These are phyloP conservation scores for Cichorium intybus DNA, from an alignment of 140 eudicot species.

Conservation along the genomic window DNA sequence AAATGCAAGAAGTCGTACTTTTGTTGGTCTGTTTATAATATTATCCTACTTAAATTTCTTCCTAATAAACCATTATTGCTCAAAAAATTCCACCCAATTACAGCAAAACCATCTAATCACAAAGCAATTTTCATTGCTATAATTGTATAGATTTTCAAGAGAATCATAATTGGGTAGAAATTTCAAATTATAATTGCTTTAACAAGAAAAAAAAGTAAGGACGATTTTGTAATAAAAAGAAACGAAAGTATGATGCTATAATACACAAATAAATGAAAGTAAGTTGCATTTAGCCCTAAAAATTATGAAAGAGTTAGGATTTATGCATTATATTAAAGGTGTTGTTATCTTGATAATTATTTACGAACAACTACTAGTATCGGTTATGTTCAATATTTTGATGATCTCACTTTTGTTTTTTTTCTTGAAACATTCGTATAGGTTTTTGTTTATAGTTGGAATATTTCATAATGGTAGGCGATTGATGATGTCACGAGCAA, in stretches of 20 bases:
- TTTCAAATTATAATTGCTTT: not conserved
- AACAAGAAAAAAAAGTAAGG: not conserved
- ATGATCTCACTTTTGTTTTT: constrained; percentile 10
- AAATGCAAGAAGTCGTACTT: not conserved
- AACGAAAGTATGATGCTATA: not conserved
- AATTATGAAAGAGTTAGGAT: constrained; percentile 3
- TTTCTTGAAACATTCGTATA: constrained; percentile 6
- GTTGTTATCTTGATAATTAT: not conserved
- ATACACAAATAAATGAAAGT: not conserved
- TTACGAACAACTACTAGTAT: not conserved
- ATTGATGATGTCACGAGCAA: constrained; percentile 10
- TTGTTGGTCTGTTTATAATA: not conserved
- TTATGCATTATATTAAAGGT: constrained; percentile 11
- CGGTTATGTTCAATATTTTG: constrained; percentile 11
- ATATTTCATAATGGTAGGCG: constrained; percentile 5
- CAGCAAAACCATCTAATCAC: not conserved
- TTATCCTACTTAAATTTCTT: not conserved
- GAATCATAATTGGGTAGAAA: not conserved
- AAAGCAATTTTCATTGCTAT: not conserved
- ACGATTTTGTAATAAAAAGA: not conserved
- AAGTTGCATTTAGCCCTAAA: not conserved
- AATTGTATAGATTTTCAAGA: not conserved
- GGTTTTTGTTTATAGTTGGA: constrained; percentile 18
- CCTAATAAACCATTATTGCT: not conserved
- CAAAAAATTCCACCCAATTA: not conserved